These are phyloP conservation scores for Paraphaeosphaeria minitans DNA, from an alignment of 2,329 filamentous ascomycete genomes.

Conservation along the genomic window DNA sequence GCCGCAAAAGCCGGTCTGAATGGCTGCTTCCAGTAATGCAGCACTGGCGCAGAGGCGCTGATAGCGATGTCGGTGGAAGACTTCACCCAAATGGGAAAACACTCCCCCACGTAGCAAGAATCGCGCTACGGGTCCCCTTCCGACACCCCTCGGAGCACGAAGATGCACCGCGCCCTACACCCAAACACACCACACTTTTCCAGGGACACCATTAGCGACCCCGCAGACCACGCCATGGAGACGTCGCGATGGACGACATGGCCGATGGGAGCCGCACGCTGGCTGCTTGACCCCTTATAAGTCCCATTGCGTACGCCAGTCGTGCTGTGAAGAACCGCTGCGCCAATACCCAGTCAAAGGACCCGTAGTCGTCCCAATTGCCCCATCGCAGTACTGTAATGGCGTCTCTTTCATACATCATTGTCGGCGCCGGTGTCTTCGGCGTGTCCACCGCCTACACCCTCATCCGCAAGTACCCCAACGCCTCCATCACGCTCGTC, in stretches of 20 bases:
- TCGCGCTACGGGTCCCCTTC: conserved; percentile 5
- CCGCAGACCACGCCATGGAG: conserved; percentile 11
- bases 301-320: neutral
- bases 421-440: conserved; percentile 46
- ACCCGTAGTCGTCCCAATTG: no score
- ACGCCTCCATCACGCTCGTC: conserved; percentile 48
- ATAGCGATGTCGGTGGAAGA: conserved; percentile 12
- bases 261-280: conserved; percentile 16
- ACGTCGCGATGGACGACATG: neutral
- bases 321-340: neutral
- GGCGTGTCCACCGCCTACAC: conserved; percentile 48
- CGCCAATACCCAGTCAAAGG: no score
- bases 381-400: conserved; percentile 20
- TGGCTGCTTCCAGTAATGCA: conserved; percentile 2
- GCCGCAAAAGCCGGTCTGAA: neutral
- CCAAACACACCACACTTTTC: conserved; percentile 8
- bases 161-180: neutral
- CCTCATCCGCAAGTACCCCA: conserved; percentile 48
- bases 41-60: neutral
- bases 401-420: conserved; percentile 40
- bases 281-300: neutral
- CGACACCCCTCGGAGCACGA: conserved; percentile 2
- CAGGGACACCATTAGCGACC: conserved; percentile 6
- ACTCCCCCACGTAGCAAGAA: conserved; percentile 11
- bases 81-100: conserved; percentile 16